Evolutionary conservation across 768 basidiomycete species (phyloP).

Genomic region (Suillus discolor): DNA sequence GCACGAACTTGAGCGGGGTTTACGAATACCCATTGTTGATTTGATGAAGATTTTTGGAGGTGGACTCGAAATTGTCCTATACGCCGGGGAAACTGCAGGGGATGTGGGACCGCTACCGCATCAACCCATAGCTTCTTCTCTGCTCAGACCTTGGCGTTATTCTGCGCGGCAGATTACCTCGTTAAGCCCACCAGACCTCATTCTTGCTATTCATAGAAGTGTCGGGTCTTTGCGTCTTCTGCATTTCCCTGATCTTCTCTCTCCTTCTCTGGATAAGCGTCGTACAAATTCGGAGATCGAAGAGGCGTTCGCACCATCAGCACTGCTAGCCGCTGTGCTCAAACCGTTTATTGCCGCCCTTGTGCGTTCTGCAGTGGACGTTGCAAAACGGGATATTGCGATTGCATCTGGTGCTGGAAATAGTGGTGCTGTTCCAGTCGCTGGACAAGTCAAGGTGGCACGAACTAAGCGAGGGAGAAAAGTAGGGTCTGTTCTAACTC

Average conservation of each 20-base stretch:
- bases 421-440: constrained; percentile 17
- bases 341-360: constrained; percentile 36
- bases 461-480: constrained; percentile 27
- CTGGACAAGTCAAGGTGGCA: constrained; percentile 18
- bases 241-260: constrained; percentile 20
- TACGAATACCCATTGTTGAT: constrained; percentile 21
- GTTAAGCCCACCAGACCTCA: constrained; percentile 28
- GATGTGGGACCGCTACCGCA: constrained; percentile 6
- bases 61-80: constrained; percentile 21
- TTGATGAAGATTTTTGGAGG: constrained; percentile 18
- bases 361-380: constrained; percentile 35
- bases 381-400: constrained; percentile 33
- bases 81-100: background rate
- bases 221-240: constrained; percentile 22
- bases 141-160: constrained; percentile 18
- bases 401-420: constrained; percentile 17
- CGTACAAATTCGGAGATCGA: constrained; percentile 20
- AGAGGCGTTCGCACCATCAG: constrained; percentile 36
- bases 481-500: constrained; percentile 35
- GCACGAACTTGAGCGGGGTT: constrained; percentile 22
- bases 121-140: constrained; percentile 13
- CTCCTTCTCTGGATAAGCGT: constrained; percentile 16
- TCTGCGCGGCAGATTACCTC: constrained; percentile 25
- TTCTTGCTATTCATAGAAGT: constrained; percentile 29
- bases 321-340: constrained; percentile 37